Conservation (phyloP, 176 grass and related monocot genomes). For the Ensete ventricosum region DNA sequence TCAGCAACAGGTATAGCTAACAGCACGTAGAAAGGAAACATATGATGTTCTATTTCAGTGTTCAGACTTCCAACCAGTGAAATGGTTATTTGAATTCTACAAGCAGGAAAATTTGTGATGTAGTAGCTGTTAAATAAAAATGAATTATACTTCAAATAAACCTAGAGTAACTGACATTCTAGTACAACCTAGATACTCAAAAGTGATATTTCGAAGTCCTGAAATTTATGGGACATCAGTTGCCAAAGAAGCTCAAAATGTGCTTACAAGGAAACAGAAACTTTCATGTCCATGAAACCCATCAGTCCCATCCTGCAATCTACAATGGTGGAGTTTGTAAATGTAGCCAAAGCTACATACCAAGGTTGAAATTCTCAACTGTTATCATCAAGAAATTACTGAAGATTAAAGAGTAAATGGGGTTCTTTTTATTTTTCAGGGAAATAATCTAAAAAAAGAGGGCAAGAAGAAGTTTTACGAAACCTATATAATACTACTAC, state of each 20-base stretch:
- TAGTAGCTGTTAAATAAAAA: not conserved
- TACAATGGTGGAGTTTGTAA: too few relatives aligned
- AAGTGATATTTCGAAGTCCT: not conserved
- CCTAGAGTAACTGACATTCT: not conserved
- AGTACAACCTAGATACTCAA: not conserved
- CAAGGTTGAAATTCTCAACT: not conserved
- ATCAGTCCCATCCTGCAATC: too few relatives aligned
- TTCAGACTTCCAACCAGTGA: slow-evolving; percentile 45
- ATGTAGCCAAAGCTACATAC: not conserved
- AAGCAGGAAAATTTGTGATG: not conserved
- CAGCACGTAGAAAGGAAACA: slow-evolving; percentile 76
- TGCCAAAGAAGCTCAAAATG: not conserved
- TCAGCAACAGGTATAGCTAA: slow-evolving; percentile 42
- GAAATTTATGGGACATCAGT: not conserved
- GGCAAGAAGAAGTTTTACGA: not conserved
- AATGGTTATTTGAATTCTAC: slow-evolving; percentile 64
- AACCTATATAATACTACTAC: not conserved
- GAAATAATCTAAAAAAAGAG: not conserved
- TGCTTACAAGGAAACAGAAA: not conserved
- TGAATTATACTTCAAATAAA: not conserved
- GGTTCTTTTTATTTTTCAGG: not conserved
- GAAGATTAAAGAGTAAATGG: not conserved
- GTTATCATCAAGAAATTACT: not conserved
- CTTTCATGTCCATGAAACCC: not conserved
- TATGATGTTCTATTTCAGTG: slow-evolving; percentile 31